Evolutionary conservation across 2,329 filamentous ascomycete species (phyloP), one percentile per base, ranked within the genome.

Genomic region (Diaporthe batatas): DNA sequence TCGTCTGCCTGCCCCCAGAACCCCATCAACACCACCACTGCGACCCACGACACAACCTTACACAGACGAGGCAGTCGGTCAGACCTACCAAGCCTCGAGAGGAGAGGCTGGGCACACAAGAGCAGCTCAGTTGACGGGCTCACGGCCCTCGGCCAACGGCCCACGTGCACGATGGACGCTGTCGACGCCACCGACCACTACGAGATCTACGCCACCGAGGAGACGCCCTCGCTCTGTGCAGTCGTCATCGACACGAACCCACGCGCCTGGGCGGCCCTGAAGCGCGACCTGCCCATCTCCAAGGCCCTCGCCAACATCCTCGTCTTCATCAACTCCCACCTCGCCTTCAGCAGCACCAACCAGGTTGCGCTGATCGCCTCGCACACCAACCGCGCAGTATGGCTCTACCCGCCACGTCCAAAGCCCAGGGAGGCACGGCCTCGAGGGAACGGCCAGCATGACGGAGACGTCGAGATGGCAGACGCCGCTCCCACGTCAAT

Each of bases 201-300:
- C 81, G 87, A 89, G 81, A 82, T 85, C 71, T 84, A 86, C 78
- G 84, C 84, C 75, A 84, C 83, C 68, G 88, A 86, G 71, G 88
- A 90, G 75, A 85, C 88, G 6, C 94, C 96, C 0, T 97, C 96
- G 18, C 91, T 99, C 47, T 91, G 98, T 68, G 93, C 94, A 77
- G 92, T 99, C 79, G 88, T 99, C 79, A 89, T 99, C 84, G 96
- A 99, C 85, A 98, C 96, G 34, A 99, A 99, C 81, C 96, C 96
- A 2, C 93, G 95, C 78, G 95, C 96, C 78, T 86, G 96, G 96
- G 91, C 94, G 8, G 88, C 94, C 74, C 89, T 98, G 57, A 87
- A 91, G 74, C 84, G 90, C 72, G 90, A 89, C 42, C 91, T 98
- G 10, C 91, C 96, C 36, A 89, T 99, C 74, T 93, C 93, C 65